Evolutionary conservation across 2,329 filamentous ascomycete species (phyloP).

Genomic region (Penicillium olsonii): DNA sequence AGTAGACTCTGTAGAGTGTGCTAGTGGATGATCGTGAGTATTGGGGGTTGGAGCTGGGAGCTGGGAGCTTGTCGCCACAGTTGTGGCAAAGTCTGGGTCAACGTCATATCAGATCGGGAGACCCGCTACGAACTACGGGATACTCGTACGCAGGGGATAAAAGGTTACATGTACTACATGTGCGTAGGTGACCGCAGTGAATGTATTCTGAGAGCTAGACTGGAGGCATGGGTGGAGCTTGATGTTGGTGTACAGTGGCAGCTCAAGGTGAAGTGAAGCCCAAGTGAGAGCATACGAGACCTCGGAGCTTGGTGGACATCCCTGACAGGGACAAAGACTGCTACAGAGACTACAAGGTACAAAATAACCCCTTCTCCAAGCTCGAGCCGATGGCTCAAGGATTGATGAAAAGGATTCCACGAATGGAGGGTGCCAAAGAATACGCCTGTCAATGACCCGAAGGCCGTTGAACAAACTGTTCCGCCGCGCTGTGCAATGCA

Average conservation of each 20-base stretch:
- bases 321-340: too few species aligned
- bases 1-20: background rate
- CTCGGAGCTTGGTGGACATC: too few species aligned
- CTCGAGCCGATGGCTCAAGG: constrained; percentile 31
- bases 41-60: background rate
- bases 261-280: too few species aligned
- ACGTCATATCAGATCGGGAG: constrained; percentile 10
- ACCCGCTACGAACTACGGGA: background rate
- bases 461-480: constrained; percentile 51
- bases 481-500: constrained; percentile 61
- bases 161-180: too few species aligned
- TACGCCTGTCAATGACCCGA: constrained; percentile 43
- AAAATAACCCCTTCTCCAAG: constrained; percentile 34
- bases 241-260: too few species aligned
- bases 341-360: background rate
- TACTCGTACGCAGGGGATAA: background rate
- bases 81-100: constrained; percentile 5
- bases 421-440: constrained; percentile 40
- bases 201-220: too few species aligned
- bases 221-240: too few species aligned
- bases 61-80: constrained; percentile 4
- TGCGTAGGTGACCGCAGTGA: too few species aligned
- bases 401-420: constrained; percentile 37
- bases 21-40: background rate
- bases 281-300: too few species aligned